Percentiles rank a stretch among this genome's conserved stretches.
phyloP scores from a whole-genome alignment of 305 asterid species.

The Euphrasia arctica region DNA sequence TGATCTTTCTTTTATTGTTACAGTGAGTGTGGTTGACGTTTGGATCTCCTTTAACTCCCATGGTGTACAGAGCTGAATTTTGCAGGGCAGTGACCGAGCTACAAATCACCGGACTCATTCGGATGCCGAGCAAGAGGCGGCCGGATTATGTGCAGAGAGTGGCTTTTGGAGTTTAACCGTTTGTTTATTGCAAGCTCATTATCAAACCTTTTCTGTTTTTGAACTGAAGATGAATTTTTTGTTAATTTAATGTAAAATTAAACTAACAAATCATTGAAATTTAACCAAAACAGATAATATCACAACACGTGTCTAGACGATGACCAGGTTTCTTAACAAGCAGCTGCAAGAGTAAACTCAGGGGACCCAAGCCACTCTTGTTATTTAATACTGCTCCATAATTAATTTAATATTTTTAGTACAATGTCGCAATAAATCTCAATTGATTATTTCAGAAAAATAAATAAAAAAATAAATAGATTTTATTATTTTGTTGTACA shows the following conservation, averaged over 20 bases:
- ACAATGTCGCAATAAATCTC: too few relatives aligned
- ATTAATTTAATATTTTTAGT: too few relatives aligned
- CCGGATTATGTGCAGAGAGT: conserved; percentile 92
- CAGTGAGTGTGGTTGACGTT: too few relatives aligned
- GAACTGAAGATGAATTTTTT: background rate
- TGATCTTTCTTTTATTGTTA: background rate
- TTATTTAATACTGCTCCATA: too few relatives aligned
- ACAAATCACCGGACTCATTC: conserved; percentile 83
- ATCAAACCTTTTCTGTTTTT: background rate
- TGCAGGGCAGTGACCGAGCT: conserved; percentile 89
- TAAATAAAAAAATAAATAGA: too few relatives aligned
- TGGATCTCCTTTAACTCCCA: conserved; percentile 44
- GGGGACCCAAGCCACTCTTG: too few relatives aligned
- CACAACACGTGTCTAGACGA: too few relatives aligned
- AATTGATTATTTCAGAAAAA: too few relatives aligned
- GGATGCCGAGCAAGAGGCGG: conserved; percentile 93
- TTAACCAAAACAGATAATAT: too few relatives aligned
- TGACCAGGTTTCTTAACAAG: too few relatives aligned
- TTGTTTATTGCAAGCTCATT: background rate
- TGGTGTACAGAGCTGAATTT: conserved; percentile 66
- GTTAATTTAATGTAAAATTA: background rate
- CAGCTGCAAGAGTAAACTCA: too few relatives aligned
- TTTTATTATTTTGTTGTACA: background rate
- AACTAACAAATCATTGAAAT: too few relatives aligned
- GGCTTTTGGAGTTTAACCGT: conserved; percentile 64